Evolutionary conservation across 164 flowering plant genomes (phyloP), one percentile per base, ranked within the genome.

Genomic region (Chloranthus sessilifolius): DNA sequence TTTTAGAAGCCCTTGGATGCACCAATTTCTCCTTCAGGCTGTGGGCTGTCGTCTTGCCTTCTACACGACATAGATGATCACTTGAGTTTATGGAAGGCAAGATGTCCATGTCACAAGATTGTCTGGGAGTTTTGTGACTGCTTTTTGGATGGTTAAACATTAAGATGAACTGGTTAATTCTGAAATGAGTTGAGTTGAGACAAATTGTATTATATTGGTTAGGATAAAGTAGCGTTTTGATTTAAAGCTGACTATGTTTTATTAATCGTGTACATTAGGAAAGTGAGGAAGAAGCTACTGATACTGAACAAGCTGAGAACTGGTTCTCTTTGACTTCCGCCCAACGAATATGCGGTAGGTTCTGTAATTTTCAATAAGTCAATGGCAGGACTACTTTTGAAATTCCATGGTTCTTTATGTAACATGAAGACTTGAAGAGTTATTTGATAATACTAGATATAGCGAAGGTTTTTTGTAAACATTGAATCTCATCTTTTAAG

Each of bases 271-370:
- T 55, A 17, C 48, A 22, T 41, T 54, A 92, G 96, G 99, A 92
- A 76, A 86, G 78, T 59, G 99, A 88, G 74, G 99, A 88, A 70
- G 99, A 92, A 73, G 95, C 80, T 34, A 81, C 94, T 27, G 99
- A 92, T 49, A 82, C 95, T 47, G 99, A 92, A 58, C 99, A 92
- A 72, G 99, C 96, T 54, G 97, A 92, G 68, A 92, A 92, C 68
- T 92, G 99, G 99, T 92, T 92, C 53, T 92, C 97, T 43, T 77
- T 92, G 80, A 82, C 95, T 30, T 92, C 97, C 56, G 99, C 99
- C 22, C 96, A 92, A 39, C 83, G 97, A 33, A 80, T 86, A 50
- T 92, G 99, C 70, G 96, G 98, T 92, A 48, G 28, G 95, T 72
- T 39, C 37, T 52, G 41, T 19, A 22, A 2, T 15, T 30, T 46